These are phyloP conservation scores for Pseudocohnilembus persalinus DNA, from an alignment of 169 alveolate species.

Conservation along the genomic window DNA sequence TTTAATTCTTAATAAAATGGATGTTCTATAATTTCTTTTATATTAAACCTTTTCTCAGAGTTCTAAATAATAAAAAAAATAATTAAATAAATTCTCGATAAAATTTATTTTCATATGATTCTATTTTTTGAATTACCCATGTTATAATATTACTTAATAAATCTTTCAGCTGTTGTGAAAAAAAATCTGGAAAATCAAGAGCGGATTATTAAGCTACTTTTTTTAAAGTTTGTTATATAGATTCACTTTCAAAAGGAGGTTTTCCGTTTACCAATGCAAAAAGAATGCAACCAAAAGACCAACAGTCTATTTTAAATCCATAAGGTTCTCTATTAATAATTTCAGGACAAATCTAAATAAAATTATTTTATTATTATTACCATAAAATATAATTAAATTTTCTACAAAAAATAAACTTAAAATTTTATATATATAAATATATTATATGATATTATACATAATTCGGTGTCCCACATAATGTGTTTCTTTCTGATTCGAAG, in stretches of 20 bases:
- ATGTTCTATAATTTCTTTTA: conserved; percentile 60
- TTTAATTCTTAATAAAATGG: conserved; percentile 55
- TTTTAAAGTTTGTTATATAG: conserved; percentile 59
- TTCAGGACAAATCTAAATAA: no score
- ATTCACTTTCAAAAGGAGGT: conserved; percentile 79
- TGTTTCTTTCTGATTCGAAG: conserved; percentile 48
- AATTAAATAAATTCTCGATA: no score
- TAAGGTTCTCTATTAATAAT: conserved; percentile 52
- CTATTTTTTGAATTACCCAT: no score
- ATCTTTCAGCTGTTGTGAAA: conserved; percentile 57
- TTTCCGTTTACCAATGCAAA: conserved; percentile 71
- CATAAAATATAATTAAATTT: not conserved
- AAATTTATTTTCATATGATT: no score
- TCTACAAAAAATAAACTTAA: conserved; percentile 46
- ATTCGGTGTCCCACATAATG: conserved; percentile 66
- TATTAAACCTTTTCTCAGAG: conserved; percentile 55
- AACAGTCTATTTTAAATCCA: conserved; percentile 69
- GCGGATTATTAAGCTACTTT: conserved; percentile 50
- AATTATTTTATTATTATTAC: conserved; percentile 18
- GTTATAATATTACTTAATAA: conserved; percentile 48
- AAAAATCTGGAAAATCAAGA: conserved; percentile 47
- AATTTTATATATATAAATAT: no score
- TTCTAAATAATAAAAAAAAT: conserved; percentile 60
- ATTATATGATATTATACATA: no score
- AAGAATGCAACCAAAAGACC: conserved; percentile 78